A percentile compares a stretch with the other conserved stretches of the same genome.
Conservation (phyloP, 352 stramenopile genomes). For the Ophiocytium majus region DNA sequence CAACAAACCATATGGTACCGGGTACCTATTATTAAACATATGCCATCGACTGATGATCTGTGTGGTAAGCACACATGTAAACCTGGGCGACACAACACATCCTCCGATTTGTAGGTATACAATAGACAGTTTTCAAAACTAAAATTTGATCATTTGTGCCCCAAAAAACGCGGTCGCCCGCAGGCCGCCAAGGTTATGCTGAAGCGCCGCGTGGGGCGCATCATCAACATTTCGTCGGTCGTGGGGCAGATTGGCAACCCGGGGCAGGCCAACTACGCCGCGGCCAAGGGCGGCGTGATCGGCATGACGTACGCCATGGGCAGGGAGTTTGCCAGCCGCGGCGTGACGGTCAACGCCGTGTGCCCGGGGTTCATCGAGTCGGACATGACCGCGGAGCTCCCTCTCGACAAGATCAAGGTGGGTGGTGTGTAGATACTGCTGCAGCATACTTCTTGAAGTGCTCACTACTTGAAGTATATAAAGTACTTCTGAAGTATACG, state of each 20-base stretch:
- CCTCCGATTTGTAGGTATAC: neutral
- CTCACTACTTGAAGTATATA: too few species aligned
- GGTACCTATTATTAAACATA: too few species aligned
- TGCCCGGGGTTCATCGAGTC: constrained; percentile 79
- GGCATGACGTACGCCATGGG: constrained; percentile 76
- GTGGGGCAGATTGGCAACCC: constrained; percentile 72
- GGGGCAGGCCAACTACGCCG: constrained; percentile 59
- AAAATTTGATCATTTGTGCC: neutral
- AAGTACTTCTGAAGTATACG: too few species aligned
- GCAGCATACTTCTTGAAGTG: too few species aligned
- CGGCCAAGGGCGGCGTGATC: constrained; percentile 76
- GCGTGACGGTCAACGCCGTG: constrained; percentile 73
- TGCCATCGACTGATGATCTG: too few species aligned
- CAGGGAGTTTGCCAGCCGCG: constrained; percentile 72
- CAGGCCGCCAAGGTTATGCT: constrained; percentile 70
- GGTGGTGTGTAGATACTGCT: too few species aligned
- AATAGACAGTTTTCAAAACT: neutral
- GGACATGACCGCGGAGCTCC: constrained; percentile 72
- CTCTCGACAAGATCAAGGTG: constrained; percentile 53
- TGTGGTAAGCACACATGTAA: neutral
- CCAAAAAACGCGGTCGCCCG: neutral
- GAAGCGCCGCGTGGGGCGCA: constrained; percentile 71
- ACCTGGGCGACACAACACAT: neutral
- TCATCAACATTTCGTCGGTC: constrained; percentile 81
- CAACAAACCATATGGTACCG: too few species aligned